These are phyloP conservation scores for Chalciporus piperatus DNA, from an alignment of 768 basidiomycete species.

Conservation along the genomic window DNA sequence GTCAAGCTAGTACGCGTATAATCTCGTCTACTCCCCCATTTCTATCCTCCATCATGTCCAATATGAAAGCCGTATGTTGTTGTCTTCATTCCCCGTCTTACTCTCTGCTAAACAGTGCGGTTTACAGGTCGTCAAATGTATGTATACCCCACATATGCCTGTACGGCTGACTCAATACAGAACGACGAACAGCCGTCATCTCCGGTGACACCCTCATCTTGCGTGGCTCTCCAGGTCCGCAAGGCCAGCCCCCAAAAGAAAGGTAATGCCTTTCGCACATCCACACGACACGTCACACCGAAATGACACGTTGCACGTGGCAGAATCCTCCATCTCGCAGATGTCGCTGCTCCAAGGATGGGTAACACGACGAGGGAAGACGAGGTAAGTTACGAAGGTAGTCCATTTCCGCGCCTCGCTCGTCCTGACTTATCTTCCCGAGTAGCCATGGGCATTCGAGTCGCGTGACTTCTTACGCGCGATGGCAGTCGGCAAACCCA, in stretches of 20 bases:
- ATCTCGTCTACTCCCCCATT: too few species aligned
- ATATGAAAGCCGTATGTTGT: constrained; percentile 69
- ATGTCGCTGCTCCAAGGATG: constrained; percentile 79
- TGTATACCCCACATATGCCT: constrained; percentile 13
- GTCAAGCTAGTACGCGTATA: too few species aligned
- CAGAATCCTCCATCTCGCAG: constrained; percentile 88
- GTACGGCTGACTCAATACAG: constrained; percentile 21
- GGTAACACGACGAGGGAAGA: constrained; percentile 84
- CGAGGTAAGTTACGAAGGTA: constrained; percentile 53
- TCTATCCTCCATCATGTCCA: constrained; percentile 50
- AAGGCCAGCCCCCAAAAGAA: constrained; percentile 89
- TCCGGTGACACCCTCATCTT: constrained; percentile 90
- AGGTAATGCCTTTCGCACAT: constrained; percentile 45
- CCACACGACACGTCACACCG: not conserved
- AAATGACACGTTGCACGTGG: constrained; percentile 9
- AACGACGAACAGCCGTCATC: constrained; percentile 62
- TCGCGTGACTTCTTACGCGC: constrained; percentile 89
- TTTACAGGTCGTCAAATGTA: constrained; percentile 60
- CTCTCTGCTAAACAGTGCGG: not conserved
- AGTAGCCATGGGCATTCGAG: constrained; percentile 86
- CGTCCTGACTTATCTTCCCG: constrained; percentile 1
- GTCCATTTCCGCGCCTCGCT: not conserved
- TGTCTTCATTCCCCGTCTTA: not conserved
- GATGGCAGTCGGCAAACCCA: constrained; percentile 85
- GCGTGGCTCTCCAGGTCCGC: constrained; percentile 70